A percentile compares a stretch with the other conserved stretches of the same genome.
These are phyloP conservation scores for Solanum virginianum DNA, from an alignment of 257 asterid genomes.

Conservation along the genomic window DNA sequence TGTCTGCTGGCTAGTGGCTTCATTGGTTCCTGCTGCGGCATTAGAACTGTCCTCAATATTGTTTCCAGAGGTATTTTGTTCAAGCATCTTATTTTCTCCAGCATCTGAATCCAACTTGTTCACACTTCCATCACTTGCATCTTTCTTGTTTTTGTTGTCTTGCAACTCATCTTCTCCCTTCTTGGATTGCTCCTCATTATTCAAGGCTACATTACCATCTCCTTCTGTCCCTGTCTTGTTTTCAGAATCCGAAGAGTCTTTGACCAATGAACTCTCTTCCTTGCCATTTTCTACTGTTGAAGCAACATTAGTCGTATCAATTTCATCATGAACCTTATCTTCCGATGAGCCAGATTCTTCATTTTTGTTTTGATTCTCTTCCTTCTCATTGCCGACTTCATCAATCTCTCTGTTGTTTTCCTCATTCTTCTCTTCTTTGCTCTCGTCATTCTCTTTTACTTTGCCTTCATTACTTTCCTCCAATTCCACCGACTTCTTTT, in stretches of 20 bases:
- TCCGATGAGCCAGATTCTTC: slow-evolving; percentile 19
- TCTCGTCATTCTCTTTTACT: slow-evolving; percentile 15
- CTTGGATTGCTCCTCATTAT: slow-evolving; percentile 12
- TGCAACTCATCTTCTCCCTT: slow-evolving; percentile 7
- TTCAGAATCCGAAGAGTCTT: slow-evolving; percentile 14
- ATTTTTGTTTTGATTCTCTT: slow-evolving; percentile 12
- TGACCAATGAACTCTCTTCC: slow-evolving; percentile 8
- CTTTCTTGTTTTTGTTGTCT: not conserved
- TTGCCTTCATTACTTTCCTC: slow-evolving; percentile 16
- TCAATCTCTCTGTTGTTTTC: slow-evolving; percentile 15
- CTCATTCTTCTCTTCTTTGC: slow-evolving; percentile 11
- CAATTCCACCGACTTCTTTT: slow-evolving; percentile 22
- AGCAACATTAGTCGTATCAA: slow-evolving; percentile 14
- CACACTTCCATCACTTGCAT: slow-evolving; percentile 5
- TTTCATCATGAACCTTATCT: slow-evolving; percentile 13
- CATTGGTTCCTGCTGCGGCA: slow-evolving; percentile 3
- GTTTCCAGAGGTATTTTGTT: slow-evolving; percentile 8
- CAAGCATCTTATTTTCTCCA: slow-evolving; percentile 7
- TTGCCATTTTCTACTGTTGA: slow-evolving; percentile 5
- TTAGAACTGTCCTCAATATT: slow-evolving; percentile 5
- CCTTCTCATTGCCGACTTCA: slow-evolving; percentile 10
- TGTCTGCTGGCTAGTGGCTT: not conserved
- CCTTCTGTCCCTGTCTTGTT: slow-evolving; percentile 17
- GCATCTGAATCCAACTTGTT: slow-evolving; percentile 5
- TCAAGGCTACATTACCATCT: slow-evolving; percentile 2